These are phyloP conservation scores for Arthroderma sp. DNA, from an alignment of 2,329 filamentous ascomycete species.

Conservation along the genomic window DNA sequence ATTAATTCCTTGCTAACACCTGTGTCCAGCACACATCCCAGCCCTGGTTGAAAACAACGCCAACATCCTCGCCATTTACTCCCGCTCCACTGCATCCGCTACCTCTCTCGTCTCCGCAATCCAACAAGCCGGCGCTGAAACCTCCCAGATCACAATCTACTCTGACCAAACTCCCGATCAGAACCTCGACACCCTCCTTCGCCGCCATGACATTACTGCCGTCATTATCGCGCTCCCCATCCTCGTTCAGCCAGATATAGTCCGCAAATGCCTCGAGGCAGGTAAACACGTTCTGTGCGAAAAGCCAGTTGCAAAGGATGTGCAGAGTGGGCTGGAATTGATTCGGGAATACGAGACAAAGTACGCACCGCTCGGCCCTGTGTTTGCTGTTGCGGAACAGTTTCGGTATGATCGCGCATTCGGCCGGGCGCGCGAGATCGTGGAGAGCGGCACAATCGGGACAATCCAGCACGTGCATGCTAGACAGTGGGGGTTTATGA, in stretches of 20 bases:
- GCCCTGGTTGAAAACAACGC: slow-evolving; percentile 37
- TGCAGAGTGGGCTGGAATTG: slow-evolving; percentile 38
- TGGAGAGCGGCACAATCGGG: slow-evolving; percentile 31
- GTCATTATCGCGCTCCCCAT: slow-evolving; percentile 44
- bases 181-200: slow-evolving; percentile 33
- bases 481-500: slow-evolving; percentile 32
- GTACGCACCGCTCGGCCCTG: slow-evolving; percentile 25
- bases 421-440: slow-evolving; percentile 31
- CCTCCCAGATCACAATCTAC: slow-evolving; percentile 37
- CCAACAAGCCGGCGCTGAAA: slow-evolving; percentile 16
- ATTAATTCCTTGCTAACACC: neutral
- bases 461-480: slow-evolving; percentile 38
- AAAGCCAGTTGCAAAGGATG: slow-evolving; percentile 44
- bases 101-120: slow-evolving; percentile 21
- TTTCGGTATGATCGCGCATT: slow-evolving; percentile 41
- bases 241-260: slow-evolving; percentile 37
- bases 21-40: slow-evolving; percentile 24
- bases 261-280: slow-evolving; percentile 35
- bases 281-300: slow-evolving; percentile 46
- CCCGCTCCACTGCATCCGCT: slow-evolving; percentile 44
- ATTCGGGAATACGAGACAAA: slow-evolving; percentile 38
- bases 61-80: slow-evolving; percentile 44
- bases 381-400: slow-evolving; percentile 44
- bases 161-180: slow-evolving; percentile 38
- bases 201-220: slow-evolving; percentile 35